These are phyloP conservation scores for Schizopora paradoxa DNA, from an alignment of 1,284 basidiomycete genomes.

Conservation along the genomic window DNA sequence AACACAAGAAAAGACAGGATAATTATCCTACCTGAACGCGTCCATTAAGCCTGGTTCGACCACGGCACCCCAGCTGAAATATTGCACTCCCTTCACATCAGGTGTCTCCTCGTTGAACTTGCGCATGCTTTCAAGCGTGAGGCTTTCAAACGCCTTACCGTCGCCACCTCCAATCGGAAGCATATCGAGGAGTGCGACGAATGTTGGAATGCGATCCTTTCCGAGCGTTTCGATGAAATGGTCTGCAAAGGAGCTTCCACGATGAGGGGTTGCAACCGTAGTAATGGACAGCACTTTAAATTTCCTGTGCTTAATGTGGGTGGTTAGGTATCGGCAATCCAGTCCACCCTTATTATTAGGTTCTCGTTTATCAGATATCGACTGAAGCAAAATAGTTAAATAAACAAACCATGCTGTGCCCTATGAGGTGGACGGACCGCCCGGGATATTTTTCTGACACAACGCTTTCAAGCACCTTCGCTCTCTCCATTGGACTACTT, in stretches of 20 bases:
- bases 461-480: constrained; percentile 77
- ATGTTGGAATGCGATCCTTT: constrained; percentile 53
- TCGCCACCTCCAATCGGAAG: constrained; percentile 86
- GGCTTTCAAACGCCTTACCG: constrained; percentile 84
- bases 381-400: constrained; percentile 30
- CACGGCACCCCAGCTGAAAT: constrained; percentile 90
- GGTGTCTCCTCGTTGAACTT: constrained; percentile 84
- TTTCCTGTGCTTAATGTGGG: constrained; percentile 59
- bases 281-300: constrained; percentile 48
- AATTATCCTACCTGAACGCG: constrained; percentile 64
- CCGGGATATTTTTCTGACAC: constrained; percentile 80
- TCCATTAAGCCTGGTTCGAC: constrained; percentile 87
- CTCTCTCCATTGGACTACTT: constrained; percentile 79
- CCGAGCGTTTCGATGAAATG: constrained; percentile 84
- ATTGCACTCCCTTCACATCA: constrained; percentile 71
- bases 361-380: neutral
- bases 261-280: constrained; percentile 52
- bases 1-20: neutral
- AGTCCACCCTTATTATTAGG: constrained; percentile 68
- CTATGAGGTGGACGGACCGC: constrained; percentile 82
- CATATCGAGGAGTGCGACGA: constrained; percentile 67
- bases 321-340: constrained; percentile 85
- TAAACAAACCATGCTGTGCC: constrained; percentile 29
- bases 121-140: constrained; percentile 83
- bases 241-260: constrained; percentile 66